Evolutionary conservation across 148 eudicot species (phyloP), one percentile per base, ranked within the genome.

Genomic region (Fagopyrum homotropicum): DNA sequence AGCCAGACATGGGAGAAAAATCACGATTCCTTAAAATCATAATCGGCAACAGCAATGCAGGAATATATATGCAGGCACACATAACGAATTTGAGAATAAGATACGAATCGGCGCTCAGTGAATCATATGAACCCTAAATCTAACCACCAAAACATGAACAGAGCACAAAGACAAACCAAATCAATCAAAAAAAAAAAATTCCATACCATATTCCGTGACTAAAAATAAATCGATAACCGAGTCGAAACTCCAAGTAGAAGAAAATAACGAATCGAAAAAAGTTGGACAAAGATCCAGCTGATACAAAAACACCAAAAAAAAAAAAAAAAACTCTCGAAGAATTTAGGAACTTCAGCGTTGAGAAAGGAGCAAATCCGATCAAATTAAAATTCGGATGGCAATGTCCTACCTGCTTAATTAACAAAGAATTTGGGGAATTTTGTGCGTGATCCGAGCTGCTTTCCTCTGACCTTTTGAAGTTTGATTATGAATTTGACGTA

Each of bases 11-110:
- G 6, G 7, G 8, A 4, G 69, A 30, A 30, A 9, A 11, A 30
- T 63, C 66, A 30, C 40, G 11, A 19, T 10, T 59, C 66, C 7
- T 8, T 56, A 9, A 19, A 56, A 26, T 35, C 46, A 64, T 64
- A 14, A 14, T 43, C 14, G 47, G 47, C 16, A 66, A 66, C 45
- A 66, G 15, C 71, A 40, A 64, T 66, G 47, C 47, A 64, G 70
- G 35, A 64, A 35, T 40, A 40, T 40, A 40, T 30, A 64, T n/a
- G n/a, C 45, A 35, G 45, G 45, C n/a, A 7, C n/a, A n/a, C 69
- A 64, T 66, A 66, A 66, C 71, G 71, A 66, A 66, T 35, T 66
- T 66, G 19, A 43, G 71, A 40, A 14, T 66, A 12, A 66, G 47
- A 66, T 6, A 66, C 71, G 17, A 66, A 40, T 66, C 9, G 45